Conservation (phyloP, 148 eudicot species). For the Dysphania ambrosioides region DNA sequence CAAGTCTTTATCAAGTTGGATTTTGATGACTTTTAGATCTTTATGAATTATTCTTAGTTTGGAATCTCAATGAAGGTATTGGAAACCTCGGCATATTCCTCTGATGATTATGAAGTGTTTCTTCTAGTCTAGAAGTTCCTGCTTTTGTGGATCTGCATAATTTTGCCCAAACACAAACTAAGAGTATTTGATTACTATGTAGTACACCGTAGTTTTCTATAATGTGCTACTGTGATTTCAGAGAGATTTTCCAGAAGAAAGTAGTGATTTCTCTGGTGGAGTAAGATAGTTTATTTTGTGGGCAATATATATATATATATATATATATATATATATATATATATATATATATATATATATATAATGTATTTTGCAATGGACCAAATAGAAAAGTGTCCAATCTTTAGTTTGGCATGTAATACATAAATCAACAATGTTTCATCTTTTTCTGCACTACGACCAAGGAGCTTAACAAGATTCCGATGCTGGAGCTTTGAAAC, state of each 20-base stretch:
- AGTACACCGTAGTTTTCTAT: no score
- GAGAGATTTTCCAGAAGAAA: background rate
- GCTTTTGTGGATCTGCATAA: constrained; percentile 15
- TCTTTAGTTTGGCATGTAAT: constrained; percentile 37
- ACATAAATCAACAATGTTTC: constrained; percentile 34
- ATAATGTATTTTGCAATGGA: background rate
- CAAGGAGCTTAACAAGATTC: constrained; percentile 38
- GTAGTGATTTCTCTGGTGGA: background rate
- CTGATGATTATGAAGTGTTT: constrained; percentile 41
- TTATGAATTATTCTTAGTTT: constrained; percentile 46
- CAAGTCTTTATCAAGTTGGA: constrained; percentile 43
- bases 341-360: no score
- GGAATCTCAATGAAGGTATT: constrained; percentile 62
- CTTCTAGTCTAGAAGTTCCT: constrained; percentile 36
- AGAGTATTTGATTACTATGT: background rate
- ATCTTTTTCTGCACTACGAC: constrained; percentile 35
- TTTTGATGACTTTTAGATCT: constrained; percentile 51
- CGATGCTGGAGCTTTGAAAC: constrained; percentile 43
- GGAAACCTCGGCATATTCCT: constrained; percentile 57
- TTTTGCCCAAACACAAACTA: background rate
- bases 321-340: no score
- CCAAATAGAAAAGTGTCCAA: constrained; percentile 38
- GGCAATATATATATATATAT: no score
- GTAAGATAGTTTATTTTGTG: background rate
- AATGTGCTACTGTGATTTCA: background rate